Base-by-base conservation (phyloP, 176 grass and related monocot species). In the Oryza rufipogon region DNA sequence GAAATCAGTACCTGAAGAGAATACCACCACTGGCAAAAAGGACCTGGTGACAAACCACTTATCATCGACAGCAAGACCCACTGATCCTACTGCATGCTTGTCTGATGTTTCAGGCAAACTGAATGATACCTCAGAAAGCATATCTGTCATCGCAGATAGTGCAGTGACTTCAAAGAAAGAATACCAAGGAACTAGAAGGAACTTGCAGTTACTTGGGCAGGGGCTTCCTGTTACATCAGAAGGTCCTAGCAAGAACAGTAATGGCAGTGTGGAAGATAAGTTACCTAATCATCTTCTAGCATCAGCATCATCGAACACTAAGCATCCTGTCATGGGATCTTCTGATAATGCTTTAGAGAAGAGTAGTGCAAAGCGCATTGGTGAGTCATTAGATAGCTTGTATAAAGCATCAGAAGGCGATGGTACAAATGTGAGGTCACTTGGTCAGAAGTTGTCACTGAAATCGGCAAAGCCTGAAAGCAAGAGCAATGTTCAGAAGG, bases 101-200 rank as follows among this genome's bases (percentile, higher is more conserved):
- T 73, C 79, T 68, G 61, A 86, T 90, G 80, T 60, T 86, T 86
- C 68, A 83, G 74, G 80, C 10, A 79, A 67, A 81, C 78, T 72
- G 11, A 83, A 86, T 33, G 11, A 41, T 65, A 74, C 41, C 22
- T 79, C 80, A 9, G 60, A 79, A 73, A 69, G 26, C 60, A 83
- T 83, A 32, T 68, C 61, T 75, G 41, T 39, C 39, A 63, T 52
- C 63, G 28, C 74, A 30, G 74, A 45, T 79, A 74, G 20, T 74
- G 68, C 48, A 74, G 74, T 68, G 69, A 44, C 78, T 90, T 79
- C 68, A 41, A 78, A 83, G 36, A 66, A 83, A 74, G 61, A 20
- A 30, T 74, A 75, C 76, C 48, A 84, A 75, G 68, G 46, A 82
- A 82, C 47, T 48, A 78, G 49, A 78, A 78, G 56, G 8, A 86